These are phyloP conservation scores for Endogone sp. DNA, from an alignment of 192 early-diverging fungal species.

Conservation along the genomic window DNA sequence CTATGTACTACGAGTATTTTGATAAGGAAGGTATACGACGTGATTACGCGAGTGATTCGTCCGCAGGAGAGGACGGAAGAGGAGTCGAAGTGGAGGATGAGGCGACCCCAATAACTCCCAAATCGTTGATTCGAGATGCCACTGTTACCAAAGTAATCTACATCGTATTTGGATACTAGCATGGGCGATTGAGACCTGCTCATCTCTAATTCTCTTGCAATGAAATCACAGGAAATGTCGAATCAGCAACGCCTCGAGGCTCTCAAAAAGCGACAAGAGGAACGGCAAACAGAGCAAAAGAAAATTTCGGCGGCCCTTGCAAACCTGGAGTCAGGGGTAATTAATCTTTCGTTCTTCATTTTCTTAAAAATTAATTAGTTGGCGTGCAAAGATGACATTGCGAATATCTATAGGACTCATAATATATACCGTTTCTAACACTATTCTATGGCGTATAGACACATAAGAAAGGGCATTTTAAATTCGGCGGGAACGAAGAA, in stretches of 20 bases:
- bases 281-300: not conserved
- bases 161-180: not conserved
- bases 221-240: not conserved
- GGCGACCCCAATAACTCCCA: no score
- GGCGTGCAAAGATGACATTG: no score
- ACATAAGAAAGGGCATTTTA: not conserved
- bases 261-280: not conserved
- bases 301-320: not conserved
- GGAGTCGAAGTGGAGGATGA: not conserved
- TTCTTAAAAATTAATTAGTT: no score
- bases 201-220: not conserved
- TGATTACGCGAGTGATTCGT: conserved; percentile 10
- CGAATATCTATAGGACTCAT: no score
- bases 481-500: not conserved
- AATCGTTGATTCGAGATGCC: not conserved
- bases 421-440: no score
- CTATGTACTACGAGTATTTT: conserved; percentile 19
- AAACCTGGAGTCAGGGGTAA: not conserved
- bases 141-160: not conserved
- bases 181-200: not conserved
- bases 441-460: not conserved
- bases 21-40: conserved; percentile 2
- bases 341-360: no score
- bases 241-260: not conserved
- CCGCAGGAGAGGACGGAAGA: not conserved